Evolutionary conservation across 495 filamentous ascomycete species (phyloP), one percentile per base, ranked within the genome.

Genomic region (Aspergillus ostianus): DNA sequence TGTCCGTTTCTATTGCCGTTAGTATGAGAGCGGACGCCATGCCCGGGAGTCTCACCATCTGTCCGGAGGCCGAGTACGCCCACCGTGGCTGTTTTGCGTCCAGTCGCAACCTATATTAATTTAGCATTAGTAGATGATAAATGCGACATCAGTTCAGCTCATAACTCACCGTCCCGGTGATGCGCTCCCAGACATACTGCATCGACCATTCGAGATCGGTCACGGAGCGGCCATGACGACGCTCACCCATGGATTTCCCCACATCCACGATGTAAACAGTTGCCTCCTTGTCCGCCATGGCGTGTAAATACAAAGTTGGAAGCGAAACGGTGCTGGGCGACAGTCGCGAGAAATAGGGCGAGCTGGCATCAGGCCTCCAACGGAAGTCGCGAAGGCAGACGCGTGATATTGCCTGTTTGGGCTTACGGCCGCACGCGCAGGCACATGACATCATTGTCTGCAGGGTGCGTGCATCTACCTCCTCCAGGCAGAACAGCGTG

Each of bases 141-240:
- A 51, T 7, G 47, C 1, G 27, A 29, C 0, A 17, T 7, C 10
- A 19, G 17, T 57, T 49, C 41, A 18, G 20, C 32, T n/a, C 53
- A 29, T 44, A n/a, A 65, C 76, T 32, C 70, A 89, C 86, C 10
- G 90, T 96, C 20, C 82, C 85, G 0, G 90, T 90, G 64, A 98
- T 95, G 65, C 87, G 92, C 72, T 97, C 94, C 94, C 94, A 99
- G 51, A 99, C 85, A 80, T 97, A 99, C 56, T 84, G 84, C 89
- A 98, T 88, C 19, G 86, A 83, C 81, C 85, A 98, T 56, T 97
- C 90, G 4, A 98, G 84, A 73, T 98, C 90, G 17, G 90, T 88
- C 67, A 92, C 81, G 7, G 72, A 65, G 52, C 95, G 85, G n/a
- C 87, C 92, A 78, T 87, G 79, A 61, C 84, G 83, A 60, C 80